These are phyloP conservation scores for Alternaria consortialis DNA, from an alignment of 2,329 filamentous ascomycete genomes.

Conservation along the genomic window DNA sequence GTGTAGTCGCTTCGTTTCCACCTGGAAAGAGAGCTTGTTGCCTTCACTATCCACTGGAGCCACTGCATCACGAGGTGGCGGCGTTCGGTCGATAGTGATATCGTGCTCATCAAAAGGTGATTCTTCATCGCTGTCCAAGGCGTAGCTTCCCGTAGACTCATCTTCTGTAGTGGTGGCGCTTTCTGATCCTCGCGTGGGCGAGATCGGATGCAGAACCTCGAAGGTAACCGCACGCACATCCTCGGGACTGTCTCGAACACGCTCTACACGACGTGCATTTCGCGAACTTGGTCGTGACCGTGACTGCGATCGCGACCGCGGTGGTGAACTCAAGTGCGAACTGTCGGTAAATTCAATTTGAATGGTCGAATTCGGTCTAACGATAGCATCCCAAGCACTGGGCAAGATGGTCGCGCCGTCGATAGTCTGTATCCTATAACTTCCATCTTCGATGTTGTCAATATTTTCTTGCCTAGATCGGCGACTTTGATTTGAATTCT, in stretches of 20 bases:
- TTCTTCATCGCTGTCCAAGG: neutral
- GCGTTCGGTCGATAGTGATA: too few species aligned
- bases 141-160: neutral
- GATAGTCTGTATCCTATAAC: constrained; percentile 23
- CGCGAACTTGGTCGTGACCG: neutral
- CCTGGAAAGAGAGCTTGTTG: constrained; percentile 33
- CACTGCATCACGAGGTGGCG: neutral
- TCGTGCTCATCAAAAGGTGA: too few species aligned
- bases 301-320: too few species aligned
- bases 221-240: neutral
- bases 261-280: neutral
- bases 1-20: constrained; percentile 19
- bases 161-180: neutral
- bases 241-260: neutral
- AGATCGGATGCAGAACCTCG: neutral
- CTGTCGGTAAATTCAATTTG: constrained; percentile 7
- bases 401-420: constrained; percentile 28
- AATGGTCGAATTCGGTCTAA: constrained; percentile 15
- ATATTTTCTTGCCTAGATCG: neutral
- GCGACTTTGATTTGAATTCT: neutral
- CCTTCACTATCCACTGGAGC: constrained; percentile 33
- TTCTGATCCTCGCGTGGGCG: neutral
- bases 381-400: constrained; percentile 27
- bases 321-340: too few species aligned
- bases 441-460: constrained; percentile 17